These are phyloP conservation scores for Cyclospora cayetanensis DNA, from an alignment of 169 alveolate species.

Conservation along the genomic window DNA sequence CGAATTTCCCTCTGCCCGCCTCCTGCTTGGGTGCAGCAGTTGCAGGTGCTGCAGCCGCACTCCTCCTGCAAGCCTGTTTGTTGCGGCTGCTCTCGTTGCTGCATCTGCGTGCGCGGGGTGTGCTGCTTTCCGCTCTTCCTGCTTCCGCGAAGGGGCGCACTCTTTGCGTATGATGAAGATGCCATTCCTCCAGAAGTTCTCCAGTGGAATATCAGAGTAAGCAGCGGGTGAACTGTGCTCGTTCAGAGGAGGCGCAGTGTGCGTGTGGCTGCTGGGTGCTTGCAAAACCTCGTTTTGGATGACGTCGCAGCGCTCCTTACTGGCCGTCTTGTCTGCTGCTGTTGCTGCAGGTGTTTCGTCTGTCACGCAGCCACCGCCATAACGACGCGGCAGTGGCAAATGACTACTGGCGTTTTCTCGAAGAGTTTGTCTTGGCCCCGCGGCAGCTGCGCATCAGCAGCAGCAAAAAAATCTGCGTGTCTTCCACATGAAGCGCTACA, in stretches of 20 bases:
- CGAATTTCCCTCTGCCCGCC: background rate
- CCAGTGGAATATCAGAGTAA: background rate
- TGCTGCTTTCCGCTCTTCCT: background rate
- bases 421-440: slow-evolving; percentile 47
- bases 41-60: background rate
- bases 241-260: background rate
- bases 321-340: slow-evolving; percentile 33
- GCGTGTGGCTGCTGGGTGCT: background rate
- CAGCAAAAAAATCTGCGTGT: background rate
- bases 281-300: background rate
- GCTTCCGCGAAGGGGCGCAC: slow-evolving; percentile 14
- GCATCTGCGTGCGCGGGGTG: background rate
- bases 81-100: slow-evolving; percentile 5
- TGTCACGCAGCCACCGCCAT: slow-evolving; percentile 53
- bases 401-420: slow-evolving; percentile 47
- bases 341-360: slow-evolving; percentile 62
- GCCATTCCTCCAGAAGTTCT: slow-evolving; percentile 19
- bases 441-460: slow-evolving; percentile 34
- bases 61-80: background rate
- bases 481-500: background rate
- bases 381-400: slow-evolving; percentile 58
- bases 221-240: background rate
- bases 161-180: slow-evolving; percentile 43
- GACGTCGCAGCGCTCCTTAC: background rate
- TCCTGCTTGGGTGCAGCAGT: background rate